Conservation (phyloP, 2,329 filamentous ascomycete genomes). For the Botrytis pseudocinerea region DNA sequence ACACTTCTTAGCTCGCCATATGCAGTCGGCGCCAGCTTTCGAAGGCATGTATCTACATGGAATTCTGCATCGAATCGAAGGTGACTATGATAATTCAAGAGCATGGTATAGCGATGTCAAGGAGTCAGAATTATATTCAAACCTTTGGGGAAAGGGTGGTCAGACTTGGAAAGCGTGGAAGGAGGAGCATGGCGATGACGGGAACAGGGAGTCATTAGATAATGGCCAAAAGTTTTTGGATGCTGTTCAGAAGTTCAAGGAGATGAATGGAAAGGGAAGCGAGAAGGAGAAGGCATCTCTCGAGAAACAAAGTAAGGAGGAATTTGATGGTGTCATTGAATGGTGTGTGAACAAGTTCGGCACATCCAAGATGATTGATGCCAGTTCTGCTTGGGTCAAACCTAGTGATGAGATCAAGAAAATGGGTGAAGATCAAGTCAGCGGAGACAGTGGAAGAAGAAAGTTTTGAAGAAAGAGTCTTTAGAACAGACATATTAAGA, state of each 20-base stretch:
- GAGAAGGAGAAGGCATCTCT: slow-evolving; percentile 24
- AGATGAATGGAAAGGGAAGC: slow-evolving; percentile 12
- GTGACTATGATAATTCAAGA: slow-evolving; percentile 50
- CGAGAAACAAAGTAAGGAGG: slow-evolving; percentile 42
- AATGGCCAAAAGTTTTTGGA: slow-evolving; percentile 44
- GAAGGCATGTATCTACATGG: slow-evolving; percentile 55
- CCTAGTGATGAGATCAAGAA: slow-evolving; percentile 25
- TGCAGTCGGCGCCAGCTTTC: slow-evolving; percentile 50
- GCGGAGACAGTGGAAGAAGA: slow-evolving; percentile 27
- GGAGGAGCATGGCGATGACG: background rate
- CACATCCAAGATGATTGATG: slow-evolving; percentile 45
- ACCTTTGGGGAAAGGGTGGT: slow-evolving; percentile 39
- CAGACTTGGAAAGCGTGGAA: slow-evolving; percentile 21
- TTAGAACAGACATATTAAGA: slow-evolving; percentile 21
- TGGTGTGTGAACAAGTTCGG: slow-evolving; percentile 51
- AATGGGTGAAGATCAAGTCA: slow-evolving; percentile 27
- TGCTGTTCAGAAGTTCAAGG: slow-evolving; percentile 40
- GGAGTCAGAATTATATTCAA: slow-evolving; percentile 41
- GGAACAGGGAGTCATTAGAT: slow-evolving; percentile 33
- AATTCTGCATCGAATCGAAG: slow-evolving; percentile 53
- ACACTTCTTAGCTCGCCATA: slow-evolving; percentile 54
- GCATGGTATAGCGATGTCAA: slow-evolving; percentile 51
- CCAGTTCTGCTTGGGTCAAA: slow-evolving; percentile 37
- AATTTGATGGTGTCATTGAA: slow-evolving; percentile 46
- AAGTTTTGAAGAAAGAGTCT: slow-evolving; percentile 23